Percentiles rank a stretch among this genome's conserved stretches.
Evolutionary conservation across 1,284 basidiomycete genomes (phyloP).

Genomic region (Bjerkandera adusta): DNA sequence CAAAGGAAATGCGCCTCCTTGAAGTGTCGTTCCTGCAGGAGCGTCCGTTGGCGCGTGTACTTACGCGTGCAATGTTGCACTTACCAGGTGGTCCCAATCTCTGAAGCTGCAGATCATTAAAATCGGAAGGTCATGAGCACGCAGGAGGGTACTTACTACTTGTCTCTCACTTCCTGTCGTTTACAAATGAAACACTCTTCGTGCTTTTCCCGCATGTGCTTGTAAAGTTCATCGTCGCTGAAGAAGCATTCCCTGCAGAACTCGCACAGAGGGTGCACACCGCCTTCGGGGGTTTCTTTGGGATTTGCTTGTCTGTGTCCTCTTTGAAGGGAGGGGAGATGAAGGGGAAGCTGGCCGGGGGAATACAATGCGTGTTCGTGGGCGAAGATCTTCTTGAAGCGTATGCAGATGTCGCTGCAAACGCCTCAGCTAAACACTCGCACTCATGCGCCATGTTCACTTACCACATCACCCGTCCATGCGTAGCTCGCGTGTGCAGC

Average conservation of each 20-base stretch:
- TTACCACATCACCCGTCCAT: slow-evolving; percentile 82
- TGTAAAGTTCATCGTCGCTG: slow-evolving; percentile 88
- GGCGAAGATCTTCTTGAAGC: slow-evolving; percentile 91
- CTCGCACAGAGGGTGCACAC: slow-evolving; percentile 81
- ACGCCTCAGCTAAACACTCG: background rate
- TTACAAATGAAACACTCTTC: slow-evolving; percentile 98
- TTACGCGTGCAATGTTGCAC: slow-evolving; percentile 21
- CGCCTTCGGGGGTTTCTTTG: slow-evolving; percentile 63
- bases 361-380: slow-evolving; percentile 93
- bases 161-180: slow-evolving; percentile 72
- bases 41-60: background rate
- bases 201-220: slow-evolving; percentile 91
- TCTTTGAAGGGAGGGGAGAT: slow-evolving; percentile 75
- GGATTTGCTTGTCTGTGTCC: slow-evolving; percentile 36
- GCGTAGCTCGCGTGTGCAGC: slow-evolving; percentile 72
- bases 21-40: slow-evolving; percentile 66
- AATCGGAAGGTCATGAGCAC: too few species aligned
- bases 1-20: slow-evolving; percentile 77
- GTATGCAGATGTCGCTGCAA: slow-evolving; percentile 82
- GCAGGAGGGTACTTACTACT: slow-evolving; percentile 70
- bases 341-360: slow-evolving; percentile 64
- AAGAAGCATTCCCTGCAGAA: slow-evolving; percentile 94
- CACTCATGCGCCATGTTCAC: slow-evolving; percentile 26
- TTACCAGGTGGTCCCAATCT: slow-evolving; percentile 72
- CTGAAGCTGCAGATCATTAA: slow-evolving; percentile 56